These are phyloP conservation scores for Neurospora tetrasperma DNA, from an alignment of 495 filamentous ascomycete genomes.

Conservation along the genomic window DNA sequence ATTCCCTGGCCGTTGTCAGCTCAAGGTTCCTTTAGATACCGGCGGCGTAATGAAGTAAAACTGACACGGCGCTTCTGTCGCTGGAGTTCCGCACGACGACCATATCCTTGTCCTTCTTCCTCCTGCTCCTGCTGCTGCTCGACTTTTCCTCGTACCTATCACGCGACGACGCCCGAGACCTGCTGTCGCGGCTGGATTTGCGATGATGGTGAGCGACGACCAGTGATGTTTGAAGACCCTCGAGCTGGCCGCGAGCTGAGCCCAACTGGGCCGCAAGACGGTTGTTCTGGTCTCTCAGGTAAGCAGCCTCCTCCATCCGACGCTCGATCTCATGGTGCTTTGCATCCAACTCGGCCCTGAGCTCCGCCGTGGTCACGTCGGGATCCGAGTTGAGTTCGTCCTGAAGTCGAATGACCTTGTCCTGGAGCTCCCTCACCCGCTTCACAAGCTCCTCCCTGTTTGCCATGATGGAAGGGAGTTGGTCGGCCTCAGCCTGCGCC, in stretches of 20 bases:
- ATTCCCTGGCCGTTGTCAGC: not conserved
- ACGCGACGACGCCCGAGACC: slow-evolving; percentile 21
- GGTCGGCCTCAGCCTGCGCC: slow-evolving; percentile 25
- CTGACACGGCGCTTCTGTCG: slow-evolving; percentile 25
- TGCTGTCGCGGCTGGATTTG: slow-evolving; percentile 12
- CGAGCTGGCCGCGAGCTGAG: slow-evolving; percentile 17
- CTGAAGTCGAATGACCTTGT: slow-evolving; percentile 18
- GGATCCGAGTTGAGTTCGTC: slow-evolving; percentile 16
- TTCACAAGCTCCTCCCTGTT: slow-evolving; percentile 22
- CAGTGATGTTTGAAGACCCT: slow-evolving; percentile 10
- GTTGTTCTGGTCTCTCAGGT: slow-evolving; percentile 18
- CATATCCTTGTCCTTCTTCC: slow-evolving; percentile 23
- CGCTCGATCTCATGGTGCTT: slow-evolving; percentile 18
- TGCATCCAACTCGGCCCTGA: slow-evolving; percentile 20
- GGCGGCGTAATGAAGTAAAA: slow-evolving; percentile 24
- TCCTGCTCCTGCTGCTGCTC: slow-evolving; percentile 9
- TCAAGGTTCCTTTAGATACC: slow-evolving; percentile 12
- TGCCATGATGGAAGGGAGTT: slow-evolving; percentile 19
- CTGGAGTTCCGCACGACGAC: slow-evolving; percentile 25
- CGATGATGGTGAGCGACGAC: slow-evolving; percentile 16
- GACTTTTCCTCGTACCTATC: slow-evolving; percentile 21
- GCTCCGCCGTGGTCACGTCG: slow-evolving; percentile 14
- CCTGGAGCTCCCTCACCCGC: slow-evolving; percentile 15
- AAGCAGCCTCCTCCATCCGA: slow-evolving; percentile 17
- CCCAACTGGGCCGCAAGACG: slow-evolving; percentile 18